Evolutionary conservation across 2,329 filamentous ascomycete genomes (phyloP).

Genomic region (Aspergillus ustus): DNA sequence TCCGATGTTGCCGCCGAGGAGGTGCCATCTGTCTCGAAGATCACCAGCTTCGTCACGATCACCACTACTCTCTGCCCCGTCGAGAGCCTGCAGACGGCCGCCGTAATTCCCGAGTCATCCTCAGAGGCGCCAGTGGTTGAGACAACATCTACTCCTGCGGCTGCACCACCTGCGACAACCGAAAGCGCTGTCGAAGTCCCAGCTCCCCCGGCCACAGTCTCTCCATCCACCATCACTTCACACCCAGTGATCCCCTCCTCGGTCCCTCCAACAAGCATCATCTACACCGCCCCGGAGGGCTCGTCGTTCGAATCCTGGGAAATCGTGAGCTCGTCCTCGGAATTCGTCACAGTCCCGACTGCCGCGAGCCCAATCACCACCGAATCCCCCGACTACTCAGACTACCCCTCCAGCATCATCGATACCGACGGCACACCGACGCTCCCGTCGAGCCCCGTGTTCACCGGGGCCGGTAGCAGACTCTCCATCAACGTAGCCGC

Average conservation of each 20-base stretch:
- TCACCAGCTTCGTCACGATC: conserved; percentile 12
- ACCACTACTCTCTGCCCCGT: conserved; percentile 13
- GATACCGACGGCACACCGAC: conserved; percentile 15
- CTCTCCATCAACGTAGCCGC: conserved; percentile 22
- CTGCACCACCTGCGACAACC: neutral
- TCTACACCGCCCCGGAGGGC: conserved; percentile 2
- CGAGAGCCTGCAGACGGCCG: conserved; percentile 1
- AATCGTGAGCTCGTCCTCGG: conserved; percentile 5
- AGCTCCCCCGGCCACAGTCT: neutral
- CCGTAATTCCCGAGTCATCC: neutral
- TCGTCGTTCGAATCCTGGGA: neutral
- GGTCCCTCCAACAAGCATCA: neutral
- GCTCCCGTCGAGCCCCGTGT: conserved; percentile 24
- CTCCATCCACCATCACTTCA: neutral
- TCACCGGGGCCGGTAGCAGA: conserved; percentile 30
- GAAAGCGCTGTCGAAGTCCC: neutral
- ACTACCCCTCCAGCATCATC: conserved; percentile 3
- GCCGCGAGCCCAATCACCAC: conserved; percentile 1
- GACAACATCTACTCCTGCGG: neutral
- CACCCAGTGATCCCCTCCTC: neutral
- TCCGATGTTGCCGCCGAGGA: neutral
- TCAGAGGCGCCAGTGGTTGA: conserved; percentile 3
- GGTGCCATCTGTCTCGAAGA: conserved; percentile 8
- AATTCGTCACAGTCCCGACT: conserved; percentile 1
- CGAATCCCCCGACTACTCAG: neutral